Evolutionary conservation across 2,329 filamentous ascomycete genomes (phyloP), one percentile per base, ranked within the genome.

Genomic region (Coniella lustricola): DNA sequence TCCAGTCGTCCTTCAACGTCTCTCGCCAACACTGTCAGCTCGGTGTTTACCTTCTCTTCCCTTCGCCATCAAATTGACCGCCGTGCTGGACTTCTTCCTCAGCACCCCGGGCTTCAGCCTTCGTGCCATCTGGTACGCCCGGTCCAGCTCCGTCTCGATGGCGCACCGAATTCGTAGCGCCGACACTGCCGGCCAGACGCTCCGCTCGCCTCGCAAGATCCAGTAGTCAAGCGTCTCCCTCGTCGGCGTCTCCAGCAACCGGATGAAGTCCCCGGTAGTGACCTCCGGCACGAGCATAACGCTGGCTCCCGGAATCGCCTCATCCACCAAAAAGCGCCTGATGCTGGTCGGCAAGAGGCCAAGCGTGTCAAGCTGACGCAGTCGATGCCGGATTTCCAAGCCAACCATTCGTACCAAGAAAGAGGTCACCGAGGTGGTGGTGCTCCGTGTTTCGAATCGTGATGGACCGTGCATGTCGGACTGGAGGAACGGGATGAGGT

Each of bases 141-240:
- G 73, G 63, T 96, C 90, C 10, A 97, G 72, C 62, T 95, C 90
- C 48, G 90, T 84, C 65, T 97, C 91, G 7, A 97, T 77, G 4
- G 84, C 85, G 64, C 88, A 93, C 7, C 91, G 73, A 7, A 95
- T 83, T 57, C 85, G 84, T 53, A 97, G 67, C 13, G 90, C 88
- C 29, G 83, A 83, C 3, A 95, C 81, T 2, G 89, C 87, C 0
- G 90, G 91, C 90, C 91, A 97, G 0, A 95, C 89, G 56, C 87
- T 90, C 53, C 83, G 72, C 67, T 97, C 91, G 1, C 91, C 91
- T 47, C 85, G 77, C 29, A 82, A 66, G 46, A 94, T 90, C 91
- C 90, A 96, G 57, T 91, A 86, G 50, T 88, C 81, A 3, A 96
- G 70, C 8, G 81, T 83, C 51, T 84, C 80, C 44, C 79, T 74